Conservation (phyloP, 345 rosid genomes). For the Stellera chamaejasme region DNA sequence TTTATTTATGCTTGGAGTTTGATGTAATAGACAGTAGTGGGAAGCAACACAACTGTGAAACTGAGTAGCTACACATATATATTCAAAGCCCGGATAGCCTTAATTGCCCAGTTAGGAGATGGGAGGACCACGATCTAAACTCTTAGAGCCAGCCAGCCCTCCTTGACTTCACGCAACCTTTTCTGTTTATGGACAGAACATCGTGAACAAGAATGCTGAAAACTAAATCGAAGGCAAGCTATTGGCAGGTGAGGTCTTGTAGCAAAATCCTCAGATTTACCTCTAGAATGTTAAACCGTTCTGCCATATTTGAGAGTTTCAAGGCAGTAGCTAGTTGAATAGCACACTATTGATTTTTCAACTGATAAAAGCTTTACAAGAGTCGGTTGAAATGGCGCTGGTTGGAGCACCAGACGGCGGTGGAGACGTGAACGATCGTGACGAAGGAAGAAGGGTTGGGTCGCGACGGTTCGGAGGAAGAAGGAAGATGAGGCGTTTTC, state of each 20-base stretch:
- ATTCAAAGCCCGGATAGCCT: too few species aligned
- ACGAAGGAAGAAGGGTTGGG: too few species aligned
- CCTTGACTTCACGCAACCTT: slow-evolving; percentile 53
- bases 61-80: too few species aligned
- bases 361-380: slow-evolving; percentile 62
- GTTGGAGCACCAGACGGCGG: too few species aligned
- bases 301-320: slow-evolving; percentile 90
- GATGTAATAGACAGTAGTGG: too few species aligned
- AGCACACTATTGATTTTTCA: slow-evolving; percentile 83
- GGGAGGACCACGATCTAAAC: slow-evolving; percentile 7
- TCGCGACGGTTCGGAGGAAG: too few species aligned
- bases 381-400: too few species aligned
- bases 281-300: slow-evolving; percentile 80
- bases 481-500: too few species aligned
- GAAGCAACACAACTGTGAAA: too few species aligned
- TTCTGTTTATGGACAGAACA: slow-evolving; percentile 36
- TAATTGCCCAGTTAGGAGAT: too few species aligned
- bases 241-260: not conserved
- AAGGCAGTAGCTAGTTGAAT: slow-evolving; percentile 80
- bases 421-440: too few species aligned
- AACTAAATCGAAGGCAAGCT: not conserved
- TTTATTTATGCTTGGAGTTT: too few species aligned
- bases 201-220: slow-evolving; percentile 3
- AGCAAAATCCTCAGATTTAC: slow-evolving; percentile 18
- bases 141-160: slow-evolving; percentile 10